Evolutionary conservation across 2,329 filamentous ascomycete species (phyloP).

Genomic region (Chrysoporthe austroafricana): DNA sequence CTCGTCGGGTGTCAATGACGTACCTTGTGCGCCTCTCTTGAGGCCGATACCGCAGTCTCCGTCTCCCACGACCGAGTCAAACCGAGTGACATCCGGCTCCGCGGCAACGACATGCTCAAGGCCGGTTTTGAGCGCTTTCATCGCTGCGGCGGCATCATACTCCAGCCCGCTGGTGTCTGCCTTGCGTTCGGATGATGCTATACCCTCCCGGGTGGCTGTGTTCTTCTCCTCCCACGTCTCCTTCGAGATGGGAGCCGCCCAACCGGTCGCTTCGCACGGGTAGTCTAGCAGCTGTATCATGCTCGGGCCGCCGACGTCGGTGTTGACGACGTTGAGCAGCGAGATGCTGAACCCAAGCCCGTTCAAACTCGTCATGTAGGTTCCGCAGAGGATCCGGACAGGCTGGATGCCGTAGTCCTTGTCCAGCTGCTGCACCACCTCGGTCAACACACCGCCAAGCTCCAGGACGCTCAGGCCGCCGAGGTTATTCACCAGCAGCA

Average conservation of each 20-base stretch:
- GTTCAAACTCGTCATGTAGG: conserved; percentile 80
- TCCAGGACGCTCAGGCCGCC: conserved; percentile 75
- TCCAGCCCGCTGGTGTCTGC: conserved; percentile 52
- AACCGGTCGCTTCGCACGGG: conserved; percentile 70
- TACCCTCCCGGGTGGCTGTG: conserved; percentile 49
- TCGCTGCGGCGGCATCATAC: conserved; percentile 56
- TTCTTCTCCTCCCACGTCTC: conserved; percentile 66
- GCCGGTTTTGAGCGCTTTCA: conserved; percentile 57
- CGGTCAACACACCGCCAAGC: conserved; percentile 70
- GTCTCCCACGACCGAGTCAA: conserved; percentile 84
- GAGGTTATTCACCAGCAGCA: conserved; percentile 76
- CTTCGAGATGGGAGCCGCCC: conserved; percentile 66
- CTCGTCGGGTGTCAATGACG: conserved; percentile 27
- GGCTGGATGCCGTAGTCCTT: conserved; percentile 62
- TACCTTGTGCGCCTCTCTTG: conserved; percentile 81
- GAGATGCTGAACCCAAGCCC: conserved; percentile 76
- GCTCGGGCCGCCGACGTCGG: conserved; percentile 60
- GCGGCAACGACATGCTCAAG: conserved; percentile 66
- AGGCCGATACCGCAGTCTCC: conserved; percentile 88
- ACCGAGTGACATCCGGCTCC: conserved; percentile 73
- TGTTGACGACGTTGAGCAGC: conserved; percentile 65
- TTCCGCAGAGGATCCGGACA: conserved; percentile 67
- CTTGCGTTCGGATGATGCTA: conserved; percentile 37
- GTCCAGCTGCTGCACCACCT: conserved; percentile 67
- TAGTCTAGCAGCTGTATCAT: conserved; percentile 74